Percentiles rank a stretch among this genome's conserved stretches.
Conservation (phyloP, 805 yeast genomes). For the Lipomyces chichibuensis region DNA sequence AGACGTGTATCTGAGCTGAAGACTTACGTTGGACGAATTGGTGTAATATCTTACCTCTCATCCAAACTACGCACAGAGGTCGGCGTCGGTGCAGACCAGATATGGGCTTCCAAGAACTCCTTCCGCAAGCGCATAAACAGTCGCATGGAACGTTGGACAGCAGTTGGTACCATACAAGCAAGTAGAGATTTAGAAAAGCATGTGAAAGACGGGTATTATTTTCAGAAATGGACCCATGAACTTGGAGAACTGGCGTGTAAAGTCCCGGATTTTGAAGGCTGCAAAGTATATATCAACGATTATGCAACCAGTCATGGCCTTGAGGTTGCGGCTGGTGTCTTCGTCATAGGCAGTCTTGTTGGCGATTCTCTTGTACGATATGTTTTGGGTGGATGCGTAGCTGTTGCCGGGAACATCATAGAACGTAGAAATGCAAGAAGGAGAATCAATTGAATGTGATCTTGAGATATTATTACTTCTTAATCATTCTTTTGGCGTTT, state of each 20-base stretch:
- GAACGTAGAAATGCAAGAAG: slow-evolving; percentile 11
- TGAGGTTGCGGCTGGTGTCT: slow-evolving; percentile 36
- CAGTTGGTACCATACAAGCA: not conserved
- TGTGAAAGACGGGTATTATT: not conserved
- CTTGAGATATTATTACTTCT: too few species aligned
- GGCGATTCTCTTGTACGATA: slow-evolving; percentile 44
- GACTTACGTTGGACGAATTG: slow-evolving; percentile 42
- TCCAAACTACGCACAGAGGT: slow-evolving; percentile 30
- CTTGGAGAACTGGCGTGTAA: not conserved
- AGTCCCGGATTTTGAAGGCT: not conserved
- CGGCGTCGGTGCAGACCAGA: slow-evolving; percentile 24
- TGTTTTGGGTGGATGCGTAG: slow-evolving; percentile 39
- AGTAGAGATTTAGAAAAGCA: not conserved
- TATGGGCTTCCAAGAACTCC: slow-evolving; percentile 27
- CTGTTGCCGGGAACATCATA: slow-evolving; percentile 37
- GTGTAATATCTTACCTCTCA: slow-evolving; percentile 39
- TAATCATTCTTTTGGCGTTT: not conserved
- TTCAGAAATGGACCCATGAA: not conserved
- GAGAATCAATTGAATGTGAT: not conserved
- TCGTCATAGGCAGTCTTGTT: slow-evolving; percentile 41
- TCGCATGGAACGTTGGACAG: slow-evolving; percentile 18
- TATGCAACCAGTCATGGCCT: slow-evolving; percentile 30
- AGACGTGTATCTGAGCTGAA: slow-evolving; percentile 30
- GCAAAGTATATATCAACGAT: slow-evolving; percentile 15
- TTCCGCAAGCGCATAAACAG: slow-evolving; percentile 22